Base-by-base conservation (phyloP, 352 stramenopile species). In the Globisporangium okanoganense region DNA sequence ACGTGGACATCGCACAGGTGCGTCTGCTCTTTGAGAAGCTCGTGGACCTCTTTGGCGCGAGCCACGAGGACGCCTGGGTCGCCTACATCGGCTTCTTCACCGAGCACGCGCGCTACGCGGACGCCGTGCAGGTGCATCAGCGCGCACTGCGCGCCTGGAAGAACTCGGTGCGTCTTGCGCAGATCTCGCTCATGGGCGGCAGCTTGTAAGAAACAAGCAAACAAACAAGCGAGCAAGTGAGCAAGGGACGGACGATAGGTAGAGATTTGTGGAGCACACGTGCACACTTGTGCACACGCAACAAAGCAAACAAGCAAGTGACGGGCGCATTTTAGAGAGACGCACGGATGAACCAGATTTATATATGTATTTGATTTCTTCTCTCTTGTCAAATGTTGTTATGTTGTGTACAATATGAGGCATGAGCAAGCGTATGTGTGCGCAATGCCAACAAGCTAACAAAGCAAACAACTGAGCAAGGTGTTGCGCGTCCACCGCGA, bases 11-110 rank as follows among this genome's bases (percentile, higher is more conserved):
- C 13, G 41, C 69, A 13, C 71, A 76, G 16, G 78, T 92, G 61
- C 82, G 79, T 43, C 62, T 68, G 56, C 64, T 95, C 47, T 94
- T 91, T 61, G 86, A 95, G 67, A 91, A 91, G 71, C 61, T 94
- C 50, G 70, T 95, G 31, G 86, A 94, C 51, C 65, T 95, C 3
- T 95, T 89, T 36, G 81, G 86, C 45, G 56, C 56, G 40, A 48
- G 59, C 25, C 61, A 75, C 3, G 80, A 93, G 57, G 81, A 87
- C 36, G 75, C 86, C 4, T 95, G 82, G 81, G 58, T 90, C 65
- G 69, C 67, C 54, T 95, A 95, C 70, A 72, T 94, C 40, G 70
- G 64, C 56, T 91, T 92, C 40, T 85, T 78, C 60, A 64, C 65
- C 10, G 65, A 72, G 38, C 65, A 70, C 14, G 66, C 59, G 24